Percentiles rank a stretch among this genome's conserved stretches.
Conservation (phyloP, 2,329 filamentous ascomycete species). For the Nannizziopsis barbatae region DNA sequence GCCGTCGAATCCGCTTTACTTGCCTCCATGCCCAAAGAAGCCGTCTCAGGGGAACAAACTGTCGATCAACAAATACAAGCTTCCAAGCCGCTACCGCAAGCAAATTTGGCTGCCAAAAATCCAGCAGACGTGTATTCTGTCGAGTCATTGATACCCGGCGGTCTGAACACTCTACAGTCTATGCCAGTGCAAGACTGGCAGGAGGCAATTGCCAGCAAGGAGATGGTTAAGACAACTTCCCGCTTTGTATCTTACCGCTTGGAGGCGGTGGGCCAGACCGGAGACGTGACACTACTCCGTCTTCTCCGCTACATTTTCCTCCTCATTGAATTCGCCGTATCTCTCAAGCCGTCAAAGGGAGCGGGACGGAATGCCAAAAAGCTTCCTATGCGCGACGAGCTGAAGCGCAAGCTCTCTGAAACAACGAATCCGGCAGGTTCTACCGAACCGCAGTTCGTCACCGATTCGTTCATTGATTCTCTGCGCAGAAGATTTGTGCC, state of each 20-base stretch:
- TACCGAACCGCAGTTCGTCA: conserved; percentile 20
- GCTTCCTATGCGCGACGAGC: conserved; percentile 31
- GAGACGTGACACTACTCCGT: conserved; percentile 34
- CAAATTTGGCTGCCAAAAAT: conserved; percentile 34
- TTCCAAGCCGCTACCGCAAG: conserved; percentile 36
- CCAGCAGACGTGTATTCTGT: conserved; percentile 39
- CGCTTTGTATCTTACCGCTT: conserved; percentile 38
- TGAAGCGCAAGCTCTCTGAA: conserved; percentile 29
- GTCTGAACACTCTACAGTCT: conserved; percentile 31
- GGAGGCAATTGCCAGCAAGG: conserved; percentile 27
- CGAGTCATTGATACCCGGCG: conserved; percentile 33
- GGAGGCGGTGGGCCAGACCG: conserved; percentile 28
- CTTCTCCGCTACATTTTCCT: conserved; percentile 37
- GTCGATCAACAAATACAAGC: conserved; percentile 35
- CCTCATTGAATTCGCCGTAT: conserved; percentile 34
- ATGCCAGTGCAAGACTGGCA: conserved; percentile 37
- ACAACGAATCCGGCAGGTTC: conserved; percentile 16
- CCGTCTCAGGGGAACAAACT: conserved; percentile 24
- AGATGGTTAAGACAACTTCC: conserved; percentile 30
- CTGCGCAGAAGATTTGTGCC: conserved; percentile 35
- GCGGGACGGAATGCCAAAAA: conserved; percentile 30
- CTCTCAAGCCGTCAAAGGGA: conserved; percentile 22
- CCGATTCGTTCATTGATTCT: conserved; percentile 32
- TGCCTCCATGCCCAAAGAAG: conserved; percentile 31
- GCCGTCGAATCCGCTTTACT: conserved; percentile 36